phyloP scores from a whole-genome alignment of 2,329 filamentous ascomycete species.

The Alternaria rosae region DNA sequence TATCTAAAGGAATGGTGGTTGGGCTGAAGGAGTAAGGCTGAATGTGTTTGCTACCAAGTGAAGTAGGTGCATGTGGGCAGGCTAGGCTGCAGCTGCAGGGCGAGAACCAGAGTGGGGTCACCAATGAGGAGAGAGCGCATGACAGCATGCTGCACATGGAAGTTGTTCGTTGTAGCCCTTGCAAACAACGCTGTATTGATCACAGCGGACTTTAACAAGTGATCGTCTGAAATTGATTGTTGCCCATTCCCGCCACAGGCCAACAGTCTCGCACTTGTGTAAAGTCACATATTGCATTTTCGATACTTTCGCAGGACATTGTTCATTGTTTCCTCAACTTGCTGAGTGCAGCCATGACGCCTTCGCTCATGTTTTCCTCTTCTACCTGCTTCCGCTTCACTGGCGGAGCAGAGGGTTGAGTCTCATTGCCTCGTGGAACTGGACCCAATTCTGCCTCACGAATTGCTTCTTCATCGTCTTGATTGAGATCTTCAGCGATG shows the following conservation, averaged over 20 bases:
- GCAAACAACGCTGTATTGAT: neutral
- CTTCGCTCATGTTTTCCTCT: slow-evolving; percentile 61
- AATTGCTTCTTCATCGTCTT: slow-evolving; percentile 59
- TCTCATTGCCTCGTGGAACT: slow-evolving; percentile 31
- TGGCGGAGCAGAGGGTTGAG: slow-evolving; percentile 17
- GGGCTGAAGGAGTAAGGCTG: neutral
- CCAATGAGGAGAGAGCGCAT: slow-evolving; percentile 10
- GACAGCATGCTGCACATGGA: neutral
- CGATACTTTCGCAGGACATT: neutral
- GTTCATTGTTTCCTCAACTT: slow-evolving; percentile 57
- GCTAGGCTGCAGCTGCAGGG: slow-evolving; percentile 5
- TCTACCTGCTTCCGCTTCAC: slow-evolving; percentile 50
- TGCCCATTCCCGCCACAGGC: neutral
- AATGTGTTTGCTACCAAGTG: slow-evolving; percentile 7
- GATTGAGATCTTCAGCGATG: slow-evolving; percentile 44
- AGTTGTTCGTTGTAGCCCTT: neutral
- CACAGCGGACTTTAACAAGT: neutral
- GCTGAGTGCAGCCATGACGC: slow-evolving; percentile 65
- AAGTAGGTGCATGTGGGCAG: neutral
- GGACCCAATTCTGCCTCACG: slow-evolving; percentile 32
- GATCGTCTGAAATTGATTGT: neutral
- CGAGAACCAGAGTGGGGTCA: neutral
- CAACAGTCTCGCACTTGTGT: neutral
- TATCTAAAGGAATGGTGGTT: neutral
- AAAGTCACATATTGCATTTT: neutral